Evolutionary conservation across 2,329 filamentous ascomycete genomes (phyloP).

Genomic region (Ophiostoma fasciatum): DNA sequence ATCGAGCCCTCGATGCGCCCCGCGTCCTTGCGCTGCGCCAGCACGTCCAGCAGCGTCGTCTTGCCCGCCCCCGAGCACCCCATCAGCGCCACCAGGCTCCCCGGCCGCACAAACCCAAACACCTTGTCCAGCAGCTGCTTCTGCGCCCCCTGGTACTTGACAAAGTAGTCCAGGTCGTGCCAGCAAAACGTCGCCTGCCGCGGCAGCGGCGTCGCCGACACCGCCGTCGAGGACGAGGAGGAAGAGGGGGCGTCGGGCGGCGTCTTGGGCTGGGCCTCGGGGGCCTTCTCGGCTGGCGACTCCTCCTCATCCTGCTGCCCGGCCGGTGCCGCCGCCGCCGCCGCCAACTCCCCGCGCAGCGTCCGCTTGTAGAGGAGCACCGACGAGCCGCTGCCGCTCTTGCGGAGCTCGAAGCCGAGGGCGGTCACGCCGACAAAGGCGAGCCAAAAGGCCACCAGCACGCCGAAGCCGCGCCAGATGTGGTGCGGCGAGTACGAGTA

Average conservation of each 20-base stretch:
- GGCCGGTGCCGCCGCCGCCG: background rate
- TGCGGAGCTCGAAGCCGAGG: conserved; percentile 51
- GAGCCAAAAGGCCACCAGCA: conserved; percentile 54
- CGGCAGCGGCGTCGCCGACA: background rate
- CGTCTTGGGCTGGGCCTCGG: too few species aligned
- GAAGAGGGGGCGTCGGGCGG: conserved; percentile 19
- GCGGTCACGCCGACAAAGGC: conserved; percentile 28
- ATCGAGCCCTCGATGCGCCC: conserved; percentile 62
- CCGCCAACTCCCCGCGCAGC: background rate
- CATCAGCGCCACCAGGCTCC: conserved; percentile 65
- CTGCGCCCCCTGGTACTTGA: conserved; percentile 42
- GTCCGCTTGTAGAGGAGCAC: conserved; percentile 5
- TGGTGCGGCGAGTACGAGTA: conserved; percentile 41
- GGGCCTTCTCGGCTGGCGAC: too few species aligned
- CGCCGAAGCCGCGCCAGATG: conserved; percentile 64
- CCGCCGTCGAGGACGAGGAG: conserved; percentile 19
- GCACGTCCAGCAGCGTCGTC: conserved; percentile 69
- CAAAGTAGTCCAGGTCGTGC: conserved; percentile 57
- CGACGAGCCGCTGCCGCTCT: conserved; percentile 48
- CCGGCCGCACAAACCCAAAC: conserved; percentile 71
- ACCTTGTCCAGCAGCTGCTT: conserved; percentile 65
- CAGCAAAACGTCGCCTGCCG: conserved; percentile 56
- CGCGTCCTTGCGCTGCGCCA: conserved; percentile 67
- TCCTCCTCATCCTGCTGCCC: too few species aligned
- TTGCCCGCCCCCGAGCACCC: conserved; percentile 76